Evolutionary conservation across 805 yeast genomes (phyloP).

Genomic region (Yarrowia yakushimensis): DNA sequence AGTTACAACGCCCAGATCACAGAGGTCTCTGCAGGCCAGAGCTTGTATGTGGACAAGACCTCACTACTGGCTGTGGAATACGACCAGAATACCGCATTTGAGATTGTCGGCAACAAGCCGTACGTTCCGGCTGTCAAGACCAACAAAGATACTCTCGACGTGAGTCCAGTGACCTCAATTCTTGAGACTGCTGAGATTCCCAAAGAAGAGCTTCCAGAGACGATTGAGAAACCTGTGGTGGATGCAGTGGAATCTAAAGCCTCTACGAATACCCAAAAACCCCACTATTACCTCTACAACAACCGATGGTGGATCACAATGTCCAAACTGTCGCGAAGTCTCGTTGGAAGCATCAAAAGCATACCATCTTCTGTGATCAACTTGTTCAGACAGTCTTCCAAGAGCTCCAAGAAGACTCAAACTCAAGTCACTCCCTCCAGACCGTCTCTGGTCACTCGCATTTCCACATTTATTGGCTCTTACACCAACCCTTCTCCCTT

Average conservation of each 20-base stretch:
- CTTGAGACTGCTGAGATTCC: neutral
- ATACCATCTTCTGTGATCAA: neutral
- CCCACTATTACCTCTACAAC: conserved; percentile 18
- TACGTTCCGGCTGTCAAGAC: neutral
- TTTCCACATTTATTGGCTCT: neutral
- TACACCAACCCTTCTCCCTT: conserved; percentile 6
- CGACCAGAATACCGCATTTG: neutral
- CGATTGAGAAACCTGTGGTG: neutral
- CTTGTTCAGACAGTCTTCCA: neutral
- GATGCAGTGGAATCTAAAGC: neutral
- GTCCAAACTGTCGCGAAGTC: neutral
- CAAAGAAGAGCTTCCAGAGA: neutral
- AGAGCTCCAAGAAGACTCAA: too few relatives aligned
- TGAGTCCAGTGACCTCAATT: neutral
- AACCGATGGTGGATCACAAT: conserved; percentile 20
- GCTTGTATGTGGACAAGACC: conserved; percentile 2
- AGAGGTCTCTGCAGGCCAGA: neutral
- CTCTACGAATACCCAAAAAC: neutral
- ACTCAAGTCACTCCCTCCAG: too few relatives aligned
- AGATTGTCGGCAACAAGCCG: neutral
- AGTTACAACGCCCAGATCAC: conserved; percentile 17
- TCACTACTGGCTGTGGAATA: conserved; percentile 3
- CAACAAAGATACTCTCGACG: neutral
- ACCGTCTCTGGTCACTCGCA: neutral
- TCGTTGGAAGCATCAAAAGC: neutral